These are phyloP conservation scores for Meyerozyma carpophila DNA, from an alignment of 1,139 yeast species.

Conservation along the genomic window DNA sequence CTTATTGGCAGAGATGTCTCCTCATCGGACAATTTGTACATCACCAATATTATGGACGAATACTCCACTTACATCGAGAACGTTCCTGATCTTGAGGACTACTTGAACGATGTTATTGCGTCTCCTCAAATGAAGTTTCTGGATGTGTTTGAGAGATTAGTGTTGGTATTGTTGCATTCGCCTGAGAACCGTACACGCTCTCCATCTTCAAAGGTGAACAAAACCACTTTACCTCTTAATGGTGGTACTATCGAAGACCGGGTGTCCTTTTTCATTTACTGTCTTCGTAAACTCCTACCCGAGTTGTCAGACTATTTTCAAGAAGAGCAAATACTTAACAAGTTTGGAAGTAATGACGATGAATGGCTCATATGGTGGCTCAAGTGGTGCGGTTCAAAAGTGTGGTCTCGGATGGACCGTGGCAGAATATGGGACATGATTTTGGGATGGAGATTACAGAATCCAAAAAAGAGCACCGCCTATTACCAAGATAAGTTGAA, in stretches of 20 bases:
- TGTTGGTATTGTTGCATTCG: conserved; percentile 69
- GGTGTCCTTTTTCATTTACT: conserved; percentile 66
- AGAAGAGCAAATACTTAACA: conserved; percentile 71
- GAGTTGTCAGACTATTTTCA: conserved; percentile 72
- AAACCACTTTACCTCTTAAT: conserved; percentile 42
- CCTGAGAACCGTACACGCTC: conserved; percentile 37
- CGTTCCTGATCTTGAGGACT: conserved; percentile 22
- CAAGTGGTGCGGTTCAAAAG: conserved; percentile 87
- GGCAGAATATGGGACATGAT: conserved; percentile 88
- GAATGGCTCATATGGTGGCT: conserved; percentile 97
- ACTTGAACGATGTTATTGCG: conserved; percentile 19
- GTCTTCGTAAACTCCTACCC: conserved; percentile 60
- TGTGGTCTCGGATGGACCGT: conserved; percentile 74
- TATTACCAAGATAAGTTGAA: conserved; percentile 27
- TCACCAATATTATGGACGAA: conserved; percentile 42
- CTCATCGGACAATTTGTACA: conserved; percentile 17
- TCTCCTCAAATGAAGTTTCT: conserved; percentile 45
- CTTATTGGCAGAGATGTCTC: conserved; percentile 36
- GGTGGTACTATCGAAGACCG: conserved; percentile 71
- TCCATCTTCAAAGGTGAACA: conserved; percentile 17
- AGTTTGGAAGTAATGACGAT: conserved; percentile 62
- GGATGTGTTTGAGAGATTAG: conserved; percentile 71
- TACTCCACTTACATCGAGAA: conserved; percentile 42
- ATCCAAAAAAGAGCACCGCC: conserved; percentile 24
- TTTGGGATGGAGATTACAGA: conserved; percentile 68